Percentiles rank a stretch among this genome's conserved stretches.
Conservation (phyloP, 2,329 filamentous ascomycete species). For the Aspergillus novofumigatus region DNA sequence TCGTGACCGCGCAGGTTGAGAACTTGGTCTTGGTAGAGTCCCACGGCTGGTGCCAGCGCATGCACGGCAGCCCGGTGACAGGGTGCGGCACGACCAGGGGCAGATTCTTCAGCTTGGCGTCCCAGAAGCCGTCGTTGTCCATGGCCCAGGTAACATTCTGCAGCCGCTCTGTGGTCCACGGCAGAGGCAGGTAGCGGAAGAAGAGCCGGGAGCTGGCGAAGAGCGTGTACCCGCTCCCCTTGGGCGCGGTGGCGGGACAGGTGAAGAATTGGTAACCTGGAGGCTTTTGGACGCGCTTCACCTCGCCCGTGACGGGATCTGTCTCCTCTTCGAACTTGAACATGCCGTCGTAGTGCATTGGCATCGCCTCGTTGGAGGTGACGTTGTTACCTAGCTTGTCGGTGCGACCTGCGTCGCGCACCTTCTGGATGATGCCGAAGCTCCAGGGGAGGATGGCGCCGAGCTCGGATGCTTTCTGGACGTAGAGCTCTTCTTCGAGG, state of each 20-base stretch:
- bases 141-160: conserved; percentile 47
- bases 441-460: conserved; percentile 51
- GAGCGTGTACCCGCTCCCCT: conserved; percentile 51
- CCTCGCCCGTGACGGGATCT: conserved; percentile 36
- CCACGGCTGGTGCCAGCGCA: conserved; percentile 56
- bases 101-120: conserved; percentile 41
- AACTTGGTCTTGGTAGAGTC: conserved; percentile 50
- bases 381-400: conserved; percentile 50
- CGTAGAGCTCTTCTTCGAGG: conserved; percentile 43
- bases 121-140: conserved; percentile 46
- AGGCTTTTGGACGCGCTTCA: conserved; percentile 41
- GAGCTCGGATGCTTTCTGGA: conserved; percentile 46
- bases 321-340: conserved; percentile 49
- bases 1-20: not conserved
- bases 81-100: conserved; percentile 47
- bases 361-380: conserved; percentile 53
- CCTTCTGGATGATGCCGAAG: conserved; percentile 50
- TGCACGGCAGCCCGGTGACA: conserved; percentile 43
- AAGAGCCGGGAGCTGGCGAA: conserved; percentile 51
- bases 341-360: conserved; percentile 55
- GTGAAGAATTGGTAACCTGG: conserved; percentile 54
- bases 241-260: conserved; percentile 40
- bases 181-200: conserved; percentile 44
- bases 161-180: conserved; percentile 36
- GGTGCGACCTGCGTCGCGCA: conserved; percentile 47